Base-by-base conservation (phyloP, 805 yeast genomes). In the Yarrowia keelungensis region DNA sequence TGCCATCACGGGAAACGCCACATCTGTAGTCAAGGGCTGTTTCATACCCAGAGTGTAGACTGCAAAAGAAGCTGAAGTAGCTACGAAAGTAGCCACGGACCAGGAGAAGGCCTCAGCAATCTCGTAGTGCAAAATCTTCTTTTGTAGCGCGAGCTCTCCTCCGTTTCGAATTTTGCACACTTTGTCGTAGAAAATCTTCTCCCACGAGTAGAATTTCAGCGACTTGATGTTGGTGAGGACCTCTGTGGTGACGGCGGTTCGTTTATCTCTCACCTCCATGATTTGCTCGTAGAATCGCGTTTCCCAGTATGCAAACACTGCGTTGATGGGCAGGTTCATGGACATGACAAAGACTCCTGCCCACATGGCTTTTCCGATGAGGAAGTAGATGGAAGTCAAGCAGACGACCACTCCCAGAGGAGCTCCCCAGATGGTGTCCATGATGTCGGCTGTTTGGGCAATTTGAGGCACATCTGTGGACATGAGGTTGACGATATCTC, bases 131-230 rank as follows among this genome's bases (percentile, higher is more conserved):
- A 96, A 93, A 81, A 92, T 89, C 73, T 81, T 86, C 72, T 84
- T 86, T 78, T 95, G 83, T 73, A 90, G 93, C 39, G 83, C 83
- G 77, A 93, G 84, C 79, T 93, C 97, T 74, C 89, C 88, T 56
- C 91, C 91, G 76, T 94, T 92, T 84, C 99, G 89, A 26, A 94
- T 97, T 74, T 87, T 80, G 72, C 86, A 86, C 69, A 96, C 82
- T 73, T 89, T 89, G 38, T 83, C 84, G 75, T 86, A 85, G 76
- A 91, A 92, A 3, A 98, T 97, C 41, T 77, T 80, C 79, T 95
- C 99, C 99, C 99, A 95, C 2, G 96, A 97, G 75, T 95, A 95
- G 62, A 96, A 83, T 77, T 95, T 95, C 76, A 95, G 82, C 12
- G 97, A 91, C 79, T 92, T 93, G 76, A 93, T 91, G 74, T 91